These are phyloP conservation scores for Phycomyces blakesleeanus DNA, from an alignment of 192 early-diverging fungal species.

Conservation along the genomic window DNA sequence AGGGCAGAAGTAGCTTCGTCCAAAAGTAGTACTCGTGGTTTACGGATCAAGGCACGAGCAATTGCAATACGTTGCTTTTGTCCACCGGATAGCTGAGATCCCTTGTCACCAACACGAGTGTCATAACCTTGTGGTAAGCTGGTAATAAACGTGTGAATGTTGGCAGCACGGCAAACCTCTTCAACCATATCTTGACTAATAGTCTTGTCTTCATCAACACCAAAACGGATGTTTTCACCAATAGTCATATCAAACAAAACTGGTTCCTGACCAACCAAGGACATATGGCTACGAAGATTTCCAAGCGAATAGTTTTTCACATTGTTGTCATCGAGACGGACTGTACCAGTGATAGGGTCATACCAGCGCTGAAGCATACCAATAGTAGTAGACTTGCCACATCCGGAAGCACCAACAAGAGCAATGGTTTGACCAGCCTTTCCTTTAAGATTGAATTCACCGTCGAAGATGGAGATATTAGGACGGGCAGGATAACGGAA, in stretches of 20 bases:
- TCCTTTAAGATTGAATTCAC: conserved; percentile 45
- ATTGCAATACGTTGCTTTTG: conserved; percentile 85
- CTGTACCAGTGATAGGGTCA: conserved; percentile 58
- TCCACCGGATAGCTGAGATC: conserved; percentile 59
- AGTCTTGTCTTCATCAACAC: conserved; percentile 32
- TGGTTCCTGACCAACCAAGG: conserved; percentile 88
- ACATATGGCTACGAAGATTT: conserved; percentile 65
- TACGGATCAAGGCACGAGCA: conserved; percentile 83
- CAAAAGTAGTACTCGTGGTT: conserved; percentile 78
- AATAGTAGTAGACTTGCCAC: conserved; percentile 73
- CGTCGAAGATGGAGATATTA: conserved; percentile 55
- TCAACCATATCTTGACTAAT: conserved; percentile 51
- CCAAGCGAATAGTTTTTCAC: conserved; percentile 57
- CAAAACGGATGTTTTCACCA: conserved; percentile 82
- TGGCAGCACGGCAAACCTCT: conserved; percentile 49
- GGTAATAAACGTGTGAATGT: conserved; percentile 60
- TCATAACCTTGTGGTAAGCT: conserved; percentile 60
- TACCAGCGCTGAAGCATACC: conserved; percentile 76
- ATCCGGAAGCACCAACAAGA: conserved; percentile 79
- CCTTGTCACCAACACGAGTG: conserved; percentile 68
- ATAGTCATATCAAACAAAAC: conserved; percentile 84
- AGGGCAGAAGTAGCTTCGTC: conserved; percentile 84
- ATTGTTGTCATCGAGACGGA: conserved; percentile 58
- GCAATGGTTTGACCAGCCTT: conserved; percentile 73
- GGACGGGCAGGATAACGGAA: conserved; percentile 70